Percentiles rank a stretch among this genome's conserved stretches.
These are phyloP conservation scores for Trichosporon sp. DNA, from an alignment of 1,284 basidiomycete genomes.

Conservation along the genomic window DNA sequence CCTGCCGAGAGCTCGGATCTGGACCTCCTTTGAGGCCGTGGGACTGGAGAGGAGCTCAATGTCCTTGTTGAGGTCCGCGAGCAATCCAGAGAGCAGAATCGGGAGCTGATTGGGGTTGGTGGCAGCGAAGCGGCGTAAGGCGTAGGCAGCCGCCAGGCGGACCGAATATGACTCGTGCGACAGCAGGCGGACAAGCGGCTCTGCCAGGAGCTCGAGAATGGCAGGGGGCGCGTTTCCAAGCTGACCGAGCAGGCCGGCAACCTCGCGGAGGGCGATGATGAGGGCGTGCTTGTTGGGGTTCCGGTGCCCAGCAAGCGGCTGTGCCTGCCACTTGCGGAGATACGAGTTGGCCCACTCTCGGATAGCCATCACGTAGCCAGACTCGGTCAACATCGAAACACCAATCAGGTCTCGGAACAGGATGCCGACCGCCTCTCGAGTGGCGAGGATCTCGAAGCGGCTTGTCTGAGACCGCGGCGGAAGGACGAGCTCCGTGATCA, in stretches of 20 bases:
- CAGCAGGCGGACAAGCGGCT: slow-evolving; percentile 77
- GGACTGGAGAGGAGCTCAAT: slow-evolving; percentile 55
- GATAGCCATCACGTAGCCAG: slow-evolving; percentile 85
- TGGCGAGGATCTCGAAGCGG: slow-evolving; percentile 68
- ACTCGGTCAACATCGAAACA: slow-evolving; percentile 80
- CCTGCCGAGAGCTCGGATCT: slow-evolving; percentile 71
- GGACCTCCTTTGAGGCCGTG: slow-evolving; percentile 65
- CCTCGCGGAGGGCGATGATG: slow-evolving; percentile 72
- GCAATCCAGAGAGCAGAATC: slow-evolving; percentile 72
- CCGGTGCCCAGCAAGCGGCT: slow-evolving; percentile 77
- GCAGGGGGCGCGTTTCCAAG: slow-evolving; percentile 85
- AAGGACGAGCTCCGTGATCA: slow-evolving; percentile 69
- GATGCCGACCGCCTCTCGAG: slow-evolving; percentile 67
- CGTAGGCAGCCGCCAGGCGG: slow-evolving; percentile 78
- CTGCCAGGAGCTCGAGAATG: slow-evolving; percentile 80
- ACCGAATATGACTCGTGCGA: slow-evolving; percentile 82
- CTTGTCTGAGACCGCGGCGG: slow-evolving; percentile 54
- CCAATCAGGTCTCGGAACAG: slow-evolving; percentile 81
- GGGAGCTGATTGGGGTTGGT: slow-evolving; percentile 80
- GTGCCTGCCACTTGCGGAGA: slow-evolving; percentile 78
- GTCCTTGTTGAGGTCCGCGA: slow-evolving; percentile 69
- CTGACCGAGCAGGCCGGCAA: slow-evolving; percentile 77
- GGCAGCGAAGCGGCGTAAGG: slow-evolving; percentile 81
- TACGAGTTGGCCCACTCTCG: slow-evolving; percentile 75
- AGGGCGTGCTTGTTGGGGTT: slow-evolving; percentile 68